phyloP scores from a whole-genome alignment of 768 basidiomycete species.

The Peribolospora baueri region DNA sequence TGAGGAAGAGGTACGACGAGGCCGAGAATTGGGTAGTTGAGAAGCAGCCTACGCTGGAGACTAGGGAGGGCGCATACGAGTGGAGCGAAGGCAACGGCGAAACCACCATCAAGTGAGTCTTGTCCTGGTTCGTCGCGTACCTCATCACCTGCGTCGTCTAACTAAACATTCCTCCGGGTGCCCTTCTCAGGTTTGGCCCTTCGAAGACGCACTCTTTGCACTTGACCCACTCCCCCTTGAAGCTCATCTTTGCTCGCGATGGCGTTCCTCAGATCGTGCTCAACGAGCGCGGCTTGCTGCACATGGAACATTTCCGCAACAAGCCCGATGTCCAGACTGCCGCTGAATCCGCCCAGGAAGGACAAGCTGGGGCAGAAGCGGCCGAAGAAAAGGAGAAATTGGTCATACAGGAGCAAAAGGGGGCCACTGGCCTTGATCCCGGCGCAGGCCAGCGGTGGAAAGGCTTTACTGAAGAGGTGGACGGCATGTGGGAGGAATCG shows the following conservation, averaged over 20 bases:
- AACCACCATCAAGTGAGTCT: conserved; percentile 34
- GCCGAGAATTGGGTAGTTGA: conserved; percentile 71
- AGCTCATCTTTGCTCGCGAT: conserved; percentile 41
- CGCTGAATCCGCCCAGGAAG: conserved; percentile 17
- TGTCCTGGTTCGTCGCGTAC: conserved; percentile 23
- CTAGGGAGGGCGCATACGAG: conserved; percentile 4
- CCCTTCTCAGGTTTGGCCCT: too few species aligned
- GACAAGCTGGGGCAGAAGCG: conserved; percentile 16
- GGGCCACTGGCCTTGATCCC: conserved; percentile 13
- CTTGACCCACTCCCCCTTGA: conserved; percentile 41
- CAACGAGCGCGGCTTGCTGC: conserved; percentile 68
- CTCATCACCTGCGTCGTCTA: conserved; percentile 39
- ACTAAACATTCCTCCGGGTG: conserved; percentile 23
- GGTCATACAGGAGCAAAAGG: conserved; percentile 15
- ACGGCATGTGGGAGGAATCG: conserved; percentile 69
- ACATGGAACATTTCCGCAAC: conserved; percentile 80
- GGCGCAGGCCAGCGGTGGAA: conserved; percentile 11
- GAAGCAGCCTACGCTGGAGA: conserved; percentile 34
- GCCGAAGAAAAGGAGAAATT: conserved; percentile 26
- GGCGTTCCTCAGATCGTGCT: conserved; percentile 67
- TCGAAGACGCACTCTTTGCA: too few species aligned
- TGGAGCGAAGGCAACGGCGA: conserved; percentile 19
- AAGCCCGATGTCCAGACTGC: conserved; percentile 29
- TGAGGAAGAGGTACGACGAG: conserved; percentile 72
- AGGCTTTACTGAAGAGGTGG: conserved; percentile 28